These are phyloP conservation scores for Gynandropsis gynandra DNA, from an alignment of 345 rosid species.

Conservation along the genomic window DNA sequence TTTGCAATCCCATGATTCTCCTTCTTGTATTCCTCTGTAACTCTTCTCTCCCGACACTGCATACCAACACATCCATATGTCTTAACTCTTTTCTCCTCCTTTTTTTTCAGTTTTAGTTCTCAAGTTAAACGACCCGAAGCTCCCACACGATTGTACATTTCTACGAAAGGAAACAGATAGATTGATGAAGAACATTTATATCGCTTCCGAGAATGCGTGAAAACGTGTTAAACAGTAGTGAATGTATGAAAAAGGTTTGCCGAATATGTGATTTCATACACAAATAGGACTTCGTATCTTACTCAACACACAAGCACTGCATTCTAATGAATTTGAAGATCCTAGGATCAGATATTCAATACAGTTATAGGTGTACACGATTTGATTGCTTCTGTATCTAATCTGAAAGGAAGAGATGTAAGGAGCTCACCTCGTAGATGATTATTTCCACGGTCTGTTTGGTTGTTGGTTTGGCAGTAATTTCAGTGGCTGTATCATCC, in stretches of 20 bases:
- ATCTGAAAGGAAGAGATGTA: background rate
- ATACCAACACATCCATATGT: too few relatives aligned
- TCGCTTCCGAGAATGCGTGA: too few relatives aligned
- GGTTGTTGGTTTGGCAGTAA: constrained; percentile 22
- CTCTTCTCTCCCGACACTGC: too few relatives aligned
- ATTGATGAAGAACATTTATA: background rate
- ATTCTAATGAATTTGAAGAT: background rate
- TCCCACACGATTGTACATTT: constrained; percentile 31
- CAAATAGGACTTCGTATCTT: background rate
- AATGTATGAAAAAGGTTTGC: too few relatives aligned
- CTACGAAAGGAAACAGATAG: constrained; percentile 14
- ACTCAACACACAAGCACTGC: too few relatives aligned
- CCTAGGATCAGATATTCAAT: background rate
- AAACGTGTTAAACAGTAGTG: too few relatives aligned
- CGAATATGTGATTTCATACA: too few relatives aligned
- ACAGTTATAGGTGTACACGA: background rate
- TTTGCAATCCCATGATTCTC: too few relatives aligned
- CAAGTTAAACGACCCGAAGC: constrained; percentile 28
- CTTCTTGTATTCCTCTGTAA: too few relatives aligned
- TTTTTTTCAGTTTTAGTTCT: too few relatives aligned
- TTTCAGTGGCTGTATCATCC: constrained; percentile 26
- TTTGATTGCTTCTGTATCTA: background rate
- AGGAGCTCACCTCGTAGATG: constrained; percentile 24
- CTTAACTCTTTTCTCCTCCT: too few relatives aligned
- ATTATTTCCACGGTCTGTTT: constrained; percentile 33